phyloP scores from a whole-genome alignment of 2,329 filamentous ascomycete species.

The Phyllosticta paracitricarpa region DNA sequence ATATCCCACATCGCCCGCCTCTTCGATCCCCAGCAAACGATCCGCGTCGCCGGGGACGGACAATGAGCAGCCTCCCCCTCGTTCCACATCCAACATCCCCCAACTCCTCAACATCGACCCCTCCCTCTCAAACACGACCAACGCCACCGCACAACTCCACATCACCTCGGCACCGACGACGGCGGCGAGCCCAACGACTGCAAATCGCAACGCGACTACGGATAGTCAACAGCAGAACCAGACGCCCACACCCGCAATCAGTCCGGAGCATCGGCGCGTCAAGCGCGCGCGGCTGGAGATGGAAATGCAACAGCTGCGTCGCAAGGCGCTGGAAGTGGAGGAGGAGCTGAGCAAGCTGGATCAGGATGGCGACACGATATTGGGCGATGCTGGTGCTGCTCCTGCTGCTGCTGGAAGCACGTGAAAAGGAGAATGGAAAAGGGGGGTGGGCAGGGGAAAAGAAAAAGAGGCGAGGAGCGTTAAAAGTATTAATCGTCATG shows the following conservation, averaged over 20 bases:
- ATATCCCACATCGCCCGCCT: constrained; percentile 8
- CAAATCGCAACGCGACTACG: no score
- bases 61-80: constrained; percentile 1
- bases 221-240: neutral
- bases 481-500: no score
- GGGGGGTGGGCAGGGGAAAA: no score
- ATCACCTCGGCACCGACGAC: neutral
- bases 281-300: constrained; percentile 5
- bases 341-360: constrained; percentile 3
- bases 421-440: no score
- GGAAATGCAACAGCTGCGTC: constrained; percentile 6
- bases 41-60: constrained; percentile 1
- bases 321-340: constrained; percentile 7
- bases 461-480: no score
- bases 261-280: constrained; percentile 6
- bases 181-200: neutral
- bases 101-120: constrained; percentile 8
- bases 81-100: constrained; percentile 5
- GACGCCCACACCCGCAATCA: constrained; percentile 4
- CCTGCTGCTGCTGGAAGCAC: no score
- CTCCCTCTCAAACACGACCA: neutral
- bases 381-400: neutral
- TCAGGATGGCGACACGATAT: neutral
- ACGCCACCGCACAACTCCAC: neutral
- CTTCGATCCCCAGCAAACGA: constrained; percentile 8